Evolutionary conservation across 208 protist species (phyloP).

Genomic region (Paratrypanosoma confusum): DNA sequence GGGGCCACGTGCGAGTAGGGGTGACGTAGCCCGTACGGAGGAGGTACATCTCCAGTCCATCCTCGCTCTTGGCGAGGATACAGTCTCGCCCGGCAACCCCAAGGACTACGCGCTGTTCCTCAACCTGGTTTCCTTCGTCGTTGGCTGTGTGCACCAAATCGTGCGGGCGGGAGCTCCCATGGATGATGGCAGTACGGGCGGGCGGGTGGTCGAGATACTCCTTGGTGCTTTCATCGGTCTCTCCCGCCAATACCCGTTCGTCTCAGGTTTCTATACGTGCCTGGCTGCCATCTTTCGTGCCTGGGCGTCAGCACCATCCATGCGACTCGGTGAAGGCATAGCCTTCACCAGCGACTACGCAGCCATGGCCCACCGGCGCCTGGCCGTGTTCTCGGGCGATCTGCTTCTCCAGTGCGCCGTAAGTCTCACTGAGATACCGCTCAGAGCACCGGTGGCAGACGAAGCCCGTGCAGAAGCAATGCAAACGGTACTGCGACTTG

Average conservation of each 20-base stretch:
- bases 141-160: not conserved
- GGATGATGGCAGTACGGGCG: conserved; percentile 1
- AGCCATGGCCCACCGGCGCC: conserved; percentile 2
- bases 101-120: conserved; percentile 19
- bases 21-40: conserved; percentile 25
- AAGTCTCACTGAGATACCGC: no score
- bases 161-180: not conserved
- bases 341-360: no score
- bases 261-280: conserved; percentile 31
- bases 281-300: conserved; percentile 18
- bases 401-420: conserved; percentile 27
- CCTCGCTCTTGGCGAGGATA: not conserved
- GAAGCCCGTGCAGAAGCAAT: no score
- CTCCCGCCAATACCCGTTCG: conserved; percentile 10
- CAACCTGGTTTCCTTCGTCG: conserved; percentile 10
- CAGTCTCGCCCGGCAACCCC: not conserved
- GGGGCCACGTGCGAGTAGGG: no score
- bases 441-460: no score
- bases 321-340: not conserved
- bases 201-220: conserved; percentile 1
- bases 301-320: not conserved
- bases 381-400: conserved; percentile 21
- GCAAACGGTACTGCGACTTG: no score
- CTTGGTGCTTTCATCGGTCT: conserved; percentile 1
- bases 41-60: conserved; percentile 13